Evolutionary conservation across 371 early-diverging fungal genomes (phyloP).

Genomic region (Nematocida sp.): DNA sequence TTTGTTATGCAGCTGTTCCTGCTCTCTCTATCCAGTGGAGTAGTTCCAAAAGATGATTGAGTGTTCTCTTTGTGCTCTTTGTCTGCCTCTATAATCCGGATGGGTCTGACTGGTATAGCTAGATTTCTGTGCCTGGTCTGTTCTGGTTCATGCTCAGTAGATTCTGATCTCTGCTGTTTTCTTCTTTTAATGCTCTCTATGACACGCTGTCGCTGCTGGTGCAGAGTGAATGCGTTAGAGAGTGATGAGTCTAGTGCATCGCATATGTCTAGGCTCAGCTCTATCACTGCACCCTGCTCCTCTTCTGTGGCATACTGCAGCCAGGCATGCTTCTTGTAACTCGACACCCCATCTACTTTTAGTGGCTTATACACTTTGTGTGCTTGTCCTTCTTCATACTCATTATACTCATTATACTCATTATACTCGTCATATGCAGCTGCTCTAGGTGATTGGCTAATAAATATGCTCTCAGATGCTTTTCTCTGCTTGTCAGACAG

Average conservation of each 20-base stretch:
- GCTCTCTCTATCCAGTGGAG: too few relatives aligned
- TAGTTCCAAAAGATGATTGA: too few relatives aligned
- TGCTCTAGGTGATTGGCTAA: background rate
- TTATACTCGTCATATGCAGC: too few relatives aligned
- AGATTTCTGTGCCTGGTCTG: background rate
- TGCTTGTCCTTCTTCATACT: too few relatives aligned
- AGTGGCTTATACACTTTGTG: background rate
- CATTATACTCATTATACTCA: too few relatives aligned
- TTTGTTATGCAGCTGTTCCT: too few relatives aligned
- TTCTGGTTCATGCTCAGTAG: too few relatives aligned
- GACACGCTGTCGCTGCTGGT: too few relatives aligned
- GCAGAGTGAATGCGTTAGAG: too few relatives aligned
- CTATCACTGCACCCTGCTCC: background rate
- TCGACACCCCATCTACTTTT: background rate
- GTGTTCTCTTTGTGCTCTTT: too few relatives aligned
- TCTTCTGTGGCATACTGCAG: background rate
- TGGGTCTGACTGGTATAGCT: background rate
- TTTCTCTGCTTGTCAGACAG: background rate
- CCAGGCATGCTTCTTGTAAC: background rate
- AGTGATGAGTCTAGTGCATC: conserved; percentile 1
- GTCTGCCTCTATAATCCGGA: background rate
- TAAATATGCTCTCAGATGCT: too few relatives aligned
- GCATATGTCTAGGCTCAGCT: background rate
- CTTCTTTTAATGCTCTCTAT: too few relatives aligned
- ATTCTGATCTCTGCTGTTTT: background rate